Percentiles rank a stretch among this genome's conserved stretches.
Evolutionary conservation across 1,139 yeast genomes (phyloP).

Genomic region (Diutina siamensis): DNA sequence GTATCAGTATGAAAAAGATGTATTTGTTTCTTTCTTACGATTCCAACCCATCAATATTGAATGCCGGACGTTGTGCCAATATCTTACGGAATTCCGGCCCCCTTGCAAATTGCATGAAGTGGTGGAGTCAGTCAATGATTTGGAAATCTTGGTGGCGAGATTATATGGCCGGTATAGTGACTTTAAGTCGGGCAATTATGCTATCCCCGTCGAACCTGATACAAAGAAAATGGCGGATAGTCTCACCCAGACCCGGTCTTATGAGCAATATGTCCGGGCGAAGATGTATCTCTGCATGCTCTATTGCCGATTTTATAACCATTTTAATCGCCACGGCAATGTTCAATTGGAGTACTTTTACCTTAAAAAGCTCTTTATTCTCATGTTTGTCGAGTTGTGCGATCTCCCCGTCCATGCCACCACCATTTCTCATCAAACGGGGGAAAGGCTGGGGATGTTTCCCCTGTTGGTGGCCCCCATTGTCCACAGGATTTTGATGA

Average conservation of each 20-base stretch:
- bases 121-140: neutral
- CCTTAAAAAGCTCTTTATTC: neutral
- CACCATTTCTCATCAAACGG: neutral
- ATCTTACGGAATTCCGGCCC: neutral
- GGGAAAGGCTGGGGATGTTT: neutral
- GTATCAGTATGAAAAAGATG: neutral
- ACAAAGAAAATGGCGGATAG: constrained; percentile 4
- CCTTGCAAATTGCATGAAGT: neutral
- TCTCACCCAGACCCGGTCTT: neutral
- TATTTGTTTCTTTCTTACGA: neutral
- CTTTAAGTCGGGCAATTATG: constrained; percentile 7
- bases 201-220: constrained; percentile 6
- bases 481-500: neutral
- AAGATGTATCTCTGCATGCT: constrained; percentile 8
- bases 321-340: constrained; percentile 9
- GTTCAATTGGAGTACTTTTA: constrained; percentile 8
- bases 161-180: constrained; percentile 8
- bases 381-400: neutral
- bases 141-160: neutral
- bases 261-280: constrained; percentile 7
- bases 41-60: neutral
- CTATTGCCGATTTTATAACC: constrained; percentile 9
- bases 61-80: neutral
- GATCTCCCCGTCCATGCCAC: neutral
- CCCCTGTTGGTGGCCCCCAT: neutral